These are phyloP conservation scores for Tylopilus sp. DNA, from an alignment of 1,284 basidiomycete genomes.

Conservation along the genomic window DNA sequence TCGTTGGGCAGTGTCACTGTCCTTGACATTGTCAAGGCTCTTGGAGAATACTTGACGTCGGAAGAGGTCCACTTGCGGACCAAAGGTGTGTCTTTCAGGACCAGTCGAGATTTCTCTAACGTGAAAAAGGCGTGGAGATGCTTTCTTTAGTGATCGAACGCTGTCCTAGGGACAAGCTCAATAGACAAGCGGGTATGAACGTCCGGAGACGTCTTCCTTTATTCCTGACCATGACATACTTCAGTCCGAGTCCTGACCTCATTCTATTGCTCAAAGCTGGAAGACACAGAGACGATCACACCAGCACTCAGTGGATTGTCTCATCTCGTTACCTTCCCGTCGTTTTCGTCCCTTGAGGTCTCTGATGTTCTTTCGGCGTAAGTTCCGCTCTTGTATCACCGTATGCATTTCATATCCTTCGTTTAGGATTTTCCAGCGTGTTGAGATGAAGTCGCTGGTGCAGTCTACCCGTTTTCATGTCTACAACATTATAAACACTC, in stretches of 20 bases:
- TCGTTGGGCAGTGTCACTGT: conserved; percentile 58
- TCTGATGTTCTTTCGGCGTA: conserved; percentile 66
- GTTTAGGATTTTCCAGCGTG: conserved; percentile 67
- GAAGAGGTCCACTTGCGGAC: conserved; percentile 75
- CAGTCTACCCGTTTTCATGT: conserved; percentile 82
- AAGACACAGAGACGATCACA: conserved; percentile 77
- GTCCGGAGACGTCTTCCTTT: not conserved
- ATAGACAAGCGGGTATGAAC: conserved; percentile 72
- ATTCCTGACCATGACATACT: conserved; percentile 9
- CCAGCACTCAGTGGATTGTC: conserved; percentile 72
- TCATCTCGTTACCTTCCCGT: conserved; percentile 59
- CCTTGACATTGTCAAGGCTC: conserved; percentile 78
- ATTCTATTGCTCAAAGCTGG: conserved; percentile 85
- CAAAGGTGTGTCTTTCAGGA: conserved; percentile 53
- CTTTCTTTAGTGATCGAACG: conserved; percentile 61
- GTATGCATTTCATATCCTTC: not conserved
- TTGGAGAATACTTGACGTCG: conserved; percentile 83
- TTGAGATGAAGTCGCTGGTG: conserved; percentile 77
- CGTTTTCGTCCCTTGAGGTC: conserved; percentile 70
- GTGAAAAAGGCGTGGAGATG: conserved; percentile 67
- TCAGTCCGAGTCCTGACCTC: conserved; percentile 74
- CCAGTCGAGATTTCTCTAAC: conserved; percentile 14
- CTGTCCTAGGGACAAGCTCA: conserved; percentile 64
- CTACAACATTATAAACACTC: conserved; percentile 76
- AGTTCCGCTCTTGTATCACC: conserved; percentile 24